Evolutionary conservation across 345 rosid genomes (phyloP).

Genomic region (Atalantia buxifolia): DNA sequence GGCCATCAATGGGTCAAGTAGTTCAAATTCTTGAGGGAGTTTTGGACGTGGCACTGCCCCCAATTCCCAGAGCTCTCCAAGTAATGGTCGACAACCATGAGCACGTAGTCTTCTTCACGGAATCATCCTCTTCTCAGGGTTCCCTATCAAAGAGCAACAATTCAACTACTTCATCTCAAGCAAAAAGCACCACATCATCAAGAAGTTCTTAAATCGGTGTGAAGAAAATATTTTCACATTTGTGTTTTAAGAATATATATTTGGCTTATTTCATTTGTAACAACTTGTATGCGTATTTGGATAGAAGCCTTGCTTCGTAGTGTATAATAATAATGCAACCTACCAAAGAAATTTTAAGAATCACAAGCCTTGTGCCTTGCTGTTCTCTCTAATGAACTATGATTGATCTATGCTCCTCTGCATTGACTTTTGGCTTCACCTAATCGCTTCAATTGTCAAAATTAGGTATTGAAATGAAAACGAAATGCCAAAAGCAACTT

Average conservation of each 20-base stretch:
- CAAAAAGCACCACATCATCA: conserved; percentile 31
- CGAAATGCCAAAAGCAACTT: too few relatives aligned
- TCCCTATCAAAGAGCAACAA: conserved; percentile 28
- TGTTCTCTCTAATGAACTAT: background rate
- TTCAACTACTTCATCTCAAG: conserved; percentile 32
- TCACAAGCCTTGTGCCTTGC: background rate
- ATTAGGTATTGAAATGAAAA: background rate
- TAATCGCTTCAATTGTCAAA: background rate
- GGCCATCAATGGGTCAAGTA: conserved; percentile 80
- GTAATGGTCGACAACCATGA: conserved; percentile 37
- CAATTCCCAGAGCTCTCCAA: conserved; percentile 58
- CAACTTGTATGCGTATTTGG: conserved; percentile 11
- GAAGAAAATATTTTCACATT: background rate
- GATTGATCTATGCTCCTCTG: background rate
- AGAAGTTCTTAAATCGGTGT: conserved; percentile 2
- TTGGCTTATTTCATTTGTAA: background rate
- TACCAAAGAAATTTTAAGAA: background rate
- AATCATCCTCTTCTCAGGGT: conserved; percentile 45
- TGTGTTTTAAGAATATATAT: background rate
- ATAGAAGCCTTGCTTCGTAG: conserved; percentile 8
- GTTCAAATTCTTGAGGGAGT: conserved; percentile 85
- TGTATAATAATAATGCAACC: background rate
- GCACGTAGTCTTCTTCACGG: conserved; percentile 43
- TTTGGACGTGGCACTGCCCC: conserved; percentile 54
- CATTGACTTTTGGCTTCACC: background rate